Evolutionary conservation across 108 stramenopile species (phyloP).

Genomic region (Pseudonitzschia pungens): DNA sequence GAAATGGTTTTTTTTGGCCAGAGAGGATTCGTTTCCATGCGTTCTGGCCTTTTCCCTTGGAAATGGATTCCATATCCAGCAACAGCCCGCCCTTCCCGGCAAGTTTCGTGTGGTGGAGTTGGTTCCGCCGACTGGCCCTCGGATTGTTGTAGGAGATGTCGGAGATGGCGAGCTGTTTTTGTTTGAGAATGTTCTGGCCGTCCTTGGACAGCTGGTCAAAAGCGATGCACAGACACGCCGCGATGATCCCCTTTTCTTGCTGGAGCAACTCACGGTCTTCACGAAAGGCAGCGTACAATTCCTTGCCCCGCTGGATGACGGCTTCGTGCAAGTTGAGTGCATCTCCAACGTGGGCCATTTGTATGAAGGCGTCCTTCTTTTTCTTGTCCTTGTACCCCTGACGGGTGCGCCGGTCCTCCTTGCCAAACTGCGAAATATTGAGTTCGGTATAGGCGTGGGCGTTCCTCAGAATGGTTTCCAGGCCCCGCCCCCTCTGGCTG

Average conservation of each 20-base stretch:
- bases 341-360: constrained; percentile 83
- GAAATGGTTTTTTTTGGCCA: constrained; percentile 59
- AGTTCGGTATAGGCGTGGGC: constrained; percentile 85
- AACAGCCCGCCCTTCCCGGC: constrained; percentile 80
- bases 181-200: constrained; percentile 67
- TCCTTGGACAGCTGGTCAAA: constrained; percentile 77
- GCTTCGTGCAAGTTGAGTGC: constrained; percentile 83
- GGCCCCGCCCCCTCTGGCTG: constrained; percentile 35
- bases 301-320: constrained; percentile 81
- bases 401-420: constrained; percentile 82
- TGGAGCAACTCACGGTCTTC: constrained; percentile 91
- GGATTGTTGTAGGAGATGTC: constrained; percentile 35
- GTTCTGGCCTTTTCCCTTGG: constrained; percentile 21
- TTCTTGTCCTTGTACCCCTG: constrained; percentile 90
- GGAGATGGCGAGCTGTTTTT: constrained; percentile 45
- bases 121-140: constrained; percentile 68
- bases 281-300: constrained; percentile 89
- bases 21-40: constrained; percentile 19
- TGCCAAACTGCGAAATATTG: constrained; percentile 86
- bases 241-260: constrained; percentile 58
- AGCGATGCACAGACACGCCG: constrained; percentile 81
- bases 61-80: constrained; percentile 48
- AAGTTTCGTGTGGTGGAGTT: constrained; percentile 77
- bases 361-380: constrained; percentile 72
- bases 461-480: constrained; percentile 76